Conservation (phyloP, 768 basidiomycete genomes). For the Suillus subluteus region DNA sequence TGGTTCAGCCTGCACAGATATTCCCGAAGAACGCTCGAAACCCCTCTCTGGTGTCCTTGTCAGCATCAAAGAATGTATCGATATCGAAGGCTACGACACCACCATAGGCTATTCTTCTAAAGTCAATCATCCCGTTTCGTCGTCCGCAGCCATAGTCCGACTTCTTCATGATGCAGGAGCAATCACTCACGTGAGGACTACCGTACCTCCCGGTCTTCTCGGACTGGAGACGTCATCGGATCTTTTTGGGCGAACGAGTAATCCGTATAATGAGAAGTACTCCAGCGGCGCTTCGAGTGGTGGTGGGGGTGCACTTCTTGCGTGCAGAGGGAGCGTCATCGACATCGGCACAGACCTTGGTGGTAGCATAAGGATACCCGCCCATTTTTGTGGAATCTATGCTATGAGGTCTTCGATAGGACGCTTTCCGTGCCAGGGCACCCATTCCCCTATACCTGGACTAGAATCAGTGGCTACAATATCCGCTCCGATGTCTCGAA, state of each 20-base stretch:
- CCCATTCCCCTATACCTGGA: constrained; percentile 37
- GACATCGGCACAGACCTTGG: constrained; percentile 55
- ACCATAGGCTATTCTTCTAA: constrained; percentile 47
- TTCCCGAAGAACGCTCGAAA: constrained; percentile 7
- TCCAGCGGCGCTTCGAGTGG: constrained; percentile 53
- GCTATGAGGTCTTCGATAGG: constrained; percentile 42
- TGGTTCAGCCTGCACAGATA: constrained; percentile 9
- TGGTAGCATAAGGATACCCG: constrained; percentile 52
- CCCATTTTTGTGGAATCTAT: constrained; percentile 52
- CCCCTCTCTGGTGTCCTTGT: constrained; percentile 48
- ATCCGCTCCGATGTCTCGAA: constrained; percentile 45
- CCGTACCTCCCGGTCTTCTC: constrained; percentile 46
- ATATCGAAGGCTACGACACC: constrained; percentile 49
- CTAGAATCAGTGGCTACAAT: constrained; percentile 41
- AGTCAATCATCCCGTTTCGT: constrained; percentile 37
- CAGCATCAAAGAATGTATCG: constrained; percentile 52
- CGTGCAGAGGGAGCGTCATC: constrained; percentile 45
- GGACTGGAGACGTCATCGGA: constrained; percentile 46
- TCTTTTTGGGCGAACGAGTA: constrained; percentile 49
- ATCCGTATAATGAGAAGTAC: constrained; percentile 48
- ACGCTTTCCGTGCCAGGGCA: constrained; percentile 41
- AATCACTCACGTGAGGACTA: constrained; percentile 45
- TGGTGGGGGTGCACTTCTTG: constrained; percentile 53
- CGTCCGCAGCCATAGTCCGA: constrained; percentile 42
- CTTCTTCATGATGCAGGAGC: constrained; percentile 47